A percentile compares a stretch with the other conserved stretches of the same genome.
Evolutionary conservation across 176 grass and related monocot species (phyloP).

Genomic region (Oryza nivara): DNA sequence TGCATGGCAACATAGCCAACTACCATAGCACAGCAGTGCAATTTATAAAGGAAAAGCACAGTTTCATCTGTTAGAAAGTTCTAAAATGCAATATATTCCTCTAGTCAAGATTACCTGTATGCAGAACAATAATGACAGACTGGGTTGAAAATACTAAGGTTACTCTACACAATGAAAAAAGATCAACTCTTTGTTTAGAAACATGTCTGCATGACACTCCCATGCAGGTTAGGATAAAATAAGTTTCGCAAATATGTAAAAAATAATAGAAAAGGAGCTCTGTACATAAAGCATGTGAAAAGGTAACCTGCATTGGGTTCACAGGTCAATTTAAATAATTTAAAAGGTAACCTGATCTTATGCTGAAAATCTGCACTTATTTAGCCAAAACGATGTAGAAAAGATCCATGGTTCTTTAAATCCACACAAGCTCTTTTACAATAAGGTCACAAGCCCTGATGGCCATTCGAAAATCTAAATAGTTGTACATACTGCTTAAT

Average conservation of each 20-base stretch:
- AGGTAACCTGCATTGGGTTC: neutral
- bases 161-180: slow-evolving; percentile 7
- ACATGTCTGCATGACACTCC: neutral
- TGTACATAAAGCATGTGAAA: neutral
- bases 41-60: neutral
- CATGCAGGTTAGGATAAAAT: slow-evolving; percentile 15
- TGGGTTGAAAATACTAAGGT: neutral
- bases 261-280: neutral
- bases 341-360: neutral
- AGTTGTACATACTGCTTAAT: slow-evolving; percentile 60
- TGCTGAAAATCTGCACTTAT: neutral
- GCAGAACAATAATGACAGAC: slow-evolving; percentile 16
- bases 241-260: slow-evolving; percentile 21
- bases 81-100: neutral
- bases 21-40: neutral
- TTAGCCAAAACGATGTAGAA: neutral
- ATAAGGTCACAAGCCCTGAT: slow-evolving; percentile 38
- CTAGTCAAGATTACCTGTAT: neutral
- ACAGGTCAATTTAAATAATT: neutral
- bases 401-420: slow-evolving; percentile 53
- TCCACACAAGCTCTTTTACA: slow-evolving; percentile 63
- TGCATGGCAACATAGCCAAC: neutral
- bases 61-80: neutral
- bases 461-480: slow-evolving; percentile 51
- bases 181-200: slow-evolving; percentile 17